Base-by-base conservation (phyloP, 2,329 filamentous ascomycete species). In the Colletotrichum navitas region DNA sequence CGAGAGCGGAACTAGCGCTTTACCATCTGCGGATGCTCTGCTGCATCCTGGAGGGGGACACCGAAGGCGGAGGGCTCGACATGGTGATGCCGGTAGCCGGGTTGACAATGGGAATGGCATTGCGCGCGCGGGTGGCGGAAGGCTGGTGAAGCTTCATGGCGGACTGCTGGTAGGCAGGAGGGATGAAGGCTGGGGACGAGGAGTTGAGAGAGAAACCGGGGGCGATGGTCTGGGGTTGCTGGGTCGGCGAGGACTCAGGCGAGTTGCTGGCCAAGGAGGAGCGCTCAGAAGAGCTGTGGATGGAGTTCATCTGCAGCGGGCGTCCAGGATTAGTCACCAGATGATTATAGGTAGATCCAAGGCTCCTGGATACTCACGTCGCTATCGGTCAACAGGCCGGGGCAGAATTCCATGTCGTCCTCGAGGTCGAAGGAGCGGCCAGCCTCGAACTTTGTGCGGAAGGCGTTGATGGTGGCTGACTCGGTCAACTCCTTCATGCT, bases 31-130 rank as follows among this genome's bases (percentile, higher is more conserved):
- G 83, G 68, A 88, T 83, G 65, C 81, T 77, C 77, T 88, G 87
- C 79, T 88, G 88, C 85, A 91, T 87, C 80, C 89, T 85, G 79
- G 85, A 85, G 73, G 90, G 90, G 55, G 89, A 91, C 55, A 91
- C 87, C 72, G 89, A 91, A 52, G 92, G 92, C 34, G 95, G 94
- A 76, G 95, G 95, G 85, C 94, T 97, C 68, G 94, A 91, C 86
- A 98, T 92, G 79, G 90, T 89, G 81, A 94, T 91, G 79, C 96
- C 94, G 68, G 95, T 98, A 76, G 90, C 93, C 66, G 96, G 96
- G 87, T 99, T 97, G 83, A 98, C 94, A 81, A 99, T 99, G 71
- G 95, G 95, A 76, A 98, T 98, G 79, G 96, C 94, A 82, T 98
- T 98, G 83, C 94, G 94, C 70, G 92, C 90, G 76, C 96, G 93